phyloP scores from a whole-genome alignment of 352 stramenopile genomes.

The Phytophthora chlamydospora region DNA sequence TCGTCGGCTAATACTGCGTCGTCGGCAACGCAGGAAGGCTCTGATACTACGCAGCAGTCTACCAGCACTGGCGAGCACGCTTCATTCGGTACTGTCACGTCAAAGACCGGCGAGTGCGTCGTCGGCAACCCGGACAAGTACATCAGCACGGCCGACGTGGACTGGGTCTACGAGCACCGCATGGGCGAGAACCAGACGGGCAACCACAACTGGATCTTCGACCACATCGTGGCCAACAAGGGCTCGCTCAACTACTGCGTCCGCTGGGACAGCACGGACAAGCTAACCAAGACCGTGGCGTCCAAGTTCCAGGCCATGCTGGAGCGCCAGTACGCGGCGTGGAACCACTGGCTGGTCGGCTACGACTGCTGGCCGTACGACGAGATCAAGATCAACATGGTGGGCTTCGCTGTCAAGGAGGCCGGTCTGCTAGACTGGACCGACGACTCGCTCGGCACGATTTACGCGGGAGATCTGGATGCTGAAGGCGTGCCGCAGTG shows the following conservation, averaged over 20 bases:
- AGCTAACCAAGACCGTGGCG: slow-evolving; percentile 38
- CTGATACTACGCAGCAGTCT: slow-evolving; percentile 8
- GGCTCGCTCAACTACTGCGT: slow-evolving; percentile 52
- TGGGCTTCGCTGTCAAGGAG: slow-evolving; percentile 24
- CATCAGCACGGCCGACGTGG: slow-evolving; percentile 18
- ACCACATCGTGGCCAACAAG: slow-evolving; percentile 49
- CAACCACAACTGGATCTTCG: slow-evolving; percentile 49
- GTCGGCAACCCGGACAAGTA: slow-evolving; percentile 31
- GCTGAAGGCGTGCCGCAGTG: slow-evolving; percentile 35
- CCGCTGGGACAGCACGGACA: slow-evolving; percentile 43
- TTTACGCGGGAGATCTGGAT: slow-evolving; percentile 37
- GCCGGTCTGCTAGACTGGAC: slow-evolving; percentile 17
- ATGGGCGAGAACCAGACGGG: slow-evolving; percentile 32
- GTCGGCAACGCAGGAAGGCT: slow-evolving; percentile 15
- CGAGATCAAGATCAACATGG: slow-evolving; percentile 32
- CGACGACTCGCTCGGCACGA: slow-evolving; percentile 29
- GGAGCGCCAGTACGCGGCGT: slow-evolving; percentile 39
- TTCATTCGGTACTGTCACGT: slow-evolving; percentile 34
- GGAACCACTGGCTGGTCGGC: slow-evolving; percentile 44
- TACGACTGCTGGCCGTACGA: slow-evolving; percentile 30
- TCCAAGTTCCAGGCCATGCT: slow-evolving; percentile 48
- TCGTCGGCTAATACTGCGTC: background rate
- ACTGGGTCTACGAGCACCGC: slow-evolving; percentile 29
- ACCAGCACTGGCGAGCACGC: slow-evolving; percentile 28
- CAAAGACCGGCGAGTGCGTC: slow-evolving; percentile 30